Evolutionary conservation across 371 early-diverging fungal genomes (phyloP).

Genomic region (Funneliformis caledonium): DNA sequence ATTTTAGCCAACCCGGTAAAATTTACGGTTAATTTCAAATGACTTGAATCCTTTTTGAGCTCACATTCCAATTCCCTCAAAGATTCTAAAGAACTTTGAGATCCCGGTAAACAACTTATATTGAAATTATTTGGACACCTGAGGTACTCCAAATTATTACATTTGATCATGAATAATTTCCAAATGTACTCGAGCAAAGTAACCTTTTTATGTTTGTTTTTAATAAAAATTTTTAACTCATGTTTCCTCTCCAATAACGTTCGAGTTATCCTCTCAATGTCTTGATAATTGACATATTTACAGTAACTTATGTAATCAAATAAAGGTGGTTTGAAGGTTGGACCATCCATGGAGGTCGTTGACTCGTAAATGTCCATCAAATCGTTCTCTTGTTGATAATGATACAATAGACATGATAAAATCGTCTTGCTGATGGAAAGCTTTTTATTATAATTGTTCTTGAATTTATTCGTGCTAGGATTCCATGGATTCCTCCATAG

Average conservation of each 20-base stretch:
- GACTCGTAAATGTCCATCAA: no score
- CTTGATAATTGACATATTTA: neutral
- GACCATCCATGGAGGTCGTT: neutral
- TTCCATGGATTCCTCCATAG: constrained; percentile 31
- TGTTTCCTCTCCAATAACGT: neutral
- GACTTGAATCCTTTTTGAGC: neutral
- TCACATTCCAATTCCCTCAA: neutral
- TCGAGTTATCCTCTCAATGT: neutral
- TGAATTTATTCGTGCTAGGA: neutral
- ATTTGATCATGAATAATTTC: neutral
- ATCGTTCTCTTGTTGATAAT: neutral
- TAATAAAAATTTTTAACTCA: neutral
- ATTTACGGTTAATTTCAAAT: neutral
- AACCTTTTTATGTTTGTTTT: neutral
- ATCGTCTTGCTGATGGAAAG: neutral
- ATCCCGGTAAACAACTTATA: neutral
- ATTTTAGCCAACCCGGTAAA: neutral
- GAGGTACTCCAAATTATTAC: neutral
- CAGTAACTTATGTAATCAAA: neutral
- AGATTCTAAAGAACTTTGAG: neutral
- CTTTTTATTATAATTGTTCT: neutral
- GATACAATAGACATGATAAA: neutral
- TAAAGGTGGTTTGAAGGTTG: neutral
- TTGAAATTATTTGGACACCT: neutral
- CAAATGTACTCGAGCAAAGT: neutral